These are phyloP conservation scores for Sarcodon aspratus DNA, from an alignment of 768 basidiomycete genomes.

Conservation along the genomic window DNA sequence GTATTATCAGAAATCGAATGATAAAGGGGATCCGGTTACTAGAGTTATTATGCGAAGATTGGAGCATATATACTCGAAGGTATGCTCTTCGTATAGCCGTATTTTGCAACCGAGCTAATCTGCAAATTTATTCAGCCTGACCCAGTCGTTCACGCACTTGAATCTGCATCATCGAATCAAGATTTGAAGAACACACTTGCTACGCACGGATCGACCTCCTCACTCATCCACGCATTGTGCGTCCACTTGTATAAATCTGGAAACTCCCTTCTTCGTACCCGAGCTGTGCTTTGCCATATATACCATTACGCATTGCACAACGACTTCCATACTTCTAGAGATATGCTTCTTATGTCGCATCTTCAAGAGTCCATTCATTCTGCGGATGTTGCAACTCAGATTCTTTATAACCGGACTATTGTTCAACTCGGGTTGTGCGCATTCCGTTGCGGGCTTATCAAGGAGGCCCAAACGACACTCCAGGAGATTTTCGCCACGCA, in stretches of 20 bases:
- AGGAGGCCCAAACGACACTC: slow-evolving; percentile 85
- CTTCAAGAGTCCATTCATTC: slow-evolving; percentile 94
- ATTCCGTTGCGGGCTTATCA: slow-evolving; percentile 90
- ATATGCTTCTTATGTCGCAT: slow-evolving; percentile 98
- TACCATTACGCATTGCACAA: slow-evolving; percentile 96
- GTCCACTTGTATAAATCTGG: slow-evolving; percentile 88
- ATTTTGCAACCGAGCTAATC: background rate
- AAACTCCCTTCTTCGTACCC: slow-evolving; percentile 85
- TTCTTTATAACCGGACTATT: slow-evolving; percentile 94
- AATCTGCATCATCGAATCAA: slow-evolving; percentile 42
- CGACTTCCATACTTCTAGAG: slow-evolving; percentile 91
- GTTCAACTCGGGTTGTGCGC: slow-evolving; percentile 97
- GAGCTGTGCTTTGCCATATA: slow-evolving; percentile 96
- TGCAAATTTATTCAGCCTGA: slow-evolving; percentile 59
- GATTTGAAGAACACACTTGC: slow-evolving; percentile 53
- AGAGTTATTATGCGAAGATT: slow-evolving; percentile 90
- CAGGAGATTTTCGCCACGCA: slow-evolving; percentile 96
- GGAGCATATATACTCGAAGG: slow-evolving; percentile 98
- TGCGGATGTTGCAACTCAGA: slow-evolving; percentile 94
- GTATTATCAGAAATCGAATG: slow-evolving; percentile 71
- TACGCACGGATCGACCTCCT: slow-evolving; percentile 44
- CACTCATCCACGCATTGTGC: slow-evolving; percentile 82
- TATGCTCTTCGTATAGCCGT: slow-evolving; percentile 17
- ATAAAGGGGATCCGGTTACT: slow-evolving; percentile 64
- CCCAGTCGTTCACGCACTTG: slow-evolving; percentile 83